Evolutionary conservation across 192 early-diverging fungal genomes (phyloP), one percentile per base, ranked within the genome.

Genomic region (Linnemannia zychae): DNA sequence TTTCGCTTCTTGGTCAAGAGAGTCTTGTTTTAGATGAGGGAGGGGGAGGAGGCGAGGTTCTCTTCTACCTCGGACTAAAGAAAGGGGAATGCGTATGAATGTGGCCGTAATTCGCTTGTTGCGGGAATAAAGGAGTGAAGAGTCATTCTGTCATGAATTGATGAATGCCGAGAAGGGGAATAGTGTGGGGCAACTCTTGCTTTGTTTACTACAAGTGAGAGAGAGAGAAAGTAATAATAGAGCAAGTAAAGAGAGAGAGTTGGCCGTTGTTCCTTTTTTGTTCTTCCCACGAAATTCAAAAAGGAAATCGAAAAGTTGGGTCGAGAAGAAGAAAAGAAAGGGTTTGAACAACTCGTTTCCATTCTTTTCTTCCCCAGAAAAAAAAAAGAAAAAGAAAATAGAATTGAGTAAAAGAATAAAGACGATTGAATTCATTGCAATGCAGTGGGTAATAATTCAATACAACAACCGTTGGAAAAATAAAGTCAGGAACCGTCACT

Each of bases 241-340:
- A 37, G 66, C 69, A 60, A 67, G 7, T 28, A 38, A 9, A 75
- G 60, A 60, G 31, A 69, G 49, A 22, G 67, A 68, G n/a, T 22
- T 60, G 67, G 40, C 31, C 69, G 13, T 22, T 60, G 67, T 36
- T 18, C 69, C 70, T 38, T 40, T 38, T 72, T 65, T 34, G 67
- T 77, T 82, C 80, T 84, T 78, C 76, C 81, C 81, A 82, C 81
- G 81, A 77, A 82, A 82, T 82, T 82, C 34, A 82, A 82, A 82
- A 82, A 82, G 81, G 81, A 82, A 84, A 84, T 78, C 47, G 65
- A 75, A 65, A 44, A 40, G 34, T 33, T 47, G 71, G 31, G 40
- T n/a, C 28, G 67, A 20, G 67, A 69, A 40, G 36, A 13, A 67
- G 31, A 67, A 37, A 34, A 67, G n/a, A 12, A 65, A 65, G 5